These are phyloP conservation scores for Erythrophleum fordii DNA, from an alignment of 306 rosid genomes.

Conservation along the genomic window DNA sequence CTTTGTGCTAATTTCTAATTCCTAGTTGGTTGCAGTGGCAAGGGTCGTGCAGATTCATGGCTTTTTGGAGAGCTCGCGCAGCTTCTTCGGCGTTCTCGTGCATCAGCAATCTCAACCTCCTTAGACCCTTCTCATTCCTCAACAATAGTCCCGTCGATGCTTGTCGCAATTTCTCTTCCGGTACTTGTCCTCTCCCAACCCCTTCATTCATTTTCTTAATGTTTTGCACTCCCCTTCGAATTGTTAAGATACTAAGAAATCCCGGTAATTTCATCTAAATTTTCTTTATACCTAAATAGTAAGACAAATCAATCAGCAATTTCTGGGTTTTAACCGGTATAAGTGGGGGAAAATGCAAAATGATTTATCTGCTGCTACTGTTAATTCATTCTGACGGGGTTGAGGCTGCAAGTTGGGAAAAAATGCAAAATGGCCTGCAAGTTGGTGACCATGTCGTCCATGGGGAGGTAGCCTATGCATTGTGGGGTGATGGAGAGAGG, in stretches of 20 bases:
- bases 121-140: neutral
- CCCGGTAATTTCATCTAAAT: neutral
- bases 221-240: neutral
- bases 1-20: neutral
- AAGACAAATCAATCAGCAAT: no score
- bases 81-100: neutral
- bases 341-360: neutral
- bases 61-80: constrained; percentile 35
- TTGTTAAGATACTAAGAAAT: neutral
- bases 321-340: neutral
- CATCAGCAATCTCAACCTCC: constrained; percentile 2
- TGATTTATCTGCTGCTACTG: neutral
- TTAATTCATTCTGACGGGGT: neutral
- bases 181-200: constrained; percentile 23
- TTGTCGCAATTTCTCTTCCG: constrained; percentile 15
- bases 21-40: neutral
- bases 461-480: no score
- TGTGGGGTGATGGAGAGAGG: no score
- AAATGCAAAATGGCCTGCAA: no score
- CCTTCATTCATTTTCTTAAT: neutral
- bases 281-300: no score
- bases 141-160: no score
- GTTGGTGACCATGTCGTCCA: no score
- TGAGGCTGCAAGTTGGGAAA: no score
- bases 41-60: constrained; percentile 33